Evolutionary conservation across 1,139 yeast genomes (phyloP).

Genomic region (Yamadazyma dushanensis): DNA sequence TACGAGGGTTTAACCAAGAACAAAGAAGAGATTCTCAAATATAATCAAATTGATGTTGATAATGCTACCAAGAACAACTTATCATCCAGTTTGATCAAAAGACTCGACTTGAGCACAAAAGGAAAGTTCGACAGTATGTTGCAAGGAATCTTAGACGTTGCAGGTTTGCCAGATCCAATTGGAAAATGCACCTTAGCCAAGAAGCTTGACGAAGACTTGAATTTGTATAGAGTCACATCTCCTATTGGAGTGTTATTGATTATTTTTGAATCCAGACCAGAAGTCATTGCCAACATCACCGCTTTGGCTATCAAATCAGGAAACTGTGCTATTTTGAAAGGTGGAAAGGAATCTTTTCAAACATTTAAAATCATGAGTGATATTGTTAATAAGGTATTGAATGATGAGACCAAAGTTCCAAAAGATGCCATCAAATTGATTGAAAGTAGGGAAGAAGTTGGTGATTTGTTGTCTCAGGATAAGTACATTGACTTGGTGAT

Average conservation of each 20-base stretch:
- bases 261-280: slow-evolving; percentile 96
- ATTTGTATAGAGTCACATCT: slow-evolving; percentile 77
- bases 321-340: slow-evolving; percentile 92
- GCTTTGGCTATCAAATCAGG: slow-evolving; percentile 96
- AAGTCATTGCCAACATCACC: slow-evolving; percentile 95
- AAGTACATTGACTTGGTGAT: slow-evolving; percentile 90
- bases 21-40: slow-evolving; percentile 64
- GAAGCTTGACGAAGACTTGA: slow-evolving; percentile 83
- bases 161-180: slow-evolving; percentile 83
- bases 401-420: slow-evolving; percentile 66
- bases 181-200: slow-evolving; percentile 82
- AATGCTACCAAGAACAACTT: slow-evolving; percentile 61
- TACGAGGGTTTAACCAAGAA: slow-evolving; percentile 62
- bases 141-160: slow-evolving; percentile 92
- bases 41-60: slow-evolving; percentile 74
- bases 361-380: slow-evolving; percentile 83
- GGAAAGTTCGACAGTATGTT: slow-evolving; percentile 93
- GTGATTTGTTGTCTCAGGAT: slow-evolving; percentile 81
- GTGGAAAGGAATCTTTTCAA: slow-evolving; percentile 89
- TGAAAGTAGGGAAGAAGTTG: slow-evolving; percentile 85
- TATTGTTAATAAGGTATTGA: slow-evolving; percentile 63
- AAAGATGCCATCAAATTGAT: slow-evolving; percentile 80
- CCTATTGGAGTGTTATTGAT: slow-evolving; percentile 94
- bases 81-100: slow-evolving; percentile 69
- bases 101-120: slow-evolving; percentile 77